Evolutionary conservation across 345 rosid genomes (phyloP), one percentile per base, ranked within the genome.

Genomic region (Populus simonii): DNA sequence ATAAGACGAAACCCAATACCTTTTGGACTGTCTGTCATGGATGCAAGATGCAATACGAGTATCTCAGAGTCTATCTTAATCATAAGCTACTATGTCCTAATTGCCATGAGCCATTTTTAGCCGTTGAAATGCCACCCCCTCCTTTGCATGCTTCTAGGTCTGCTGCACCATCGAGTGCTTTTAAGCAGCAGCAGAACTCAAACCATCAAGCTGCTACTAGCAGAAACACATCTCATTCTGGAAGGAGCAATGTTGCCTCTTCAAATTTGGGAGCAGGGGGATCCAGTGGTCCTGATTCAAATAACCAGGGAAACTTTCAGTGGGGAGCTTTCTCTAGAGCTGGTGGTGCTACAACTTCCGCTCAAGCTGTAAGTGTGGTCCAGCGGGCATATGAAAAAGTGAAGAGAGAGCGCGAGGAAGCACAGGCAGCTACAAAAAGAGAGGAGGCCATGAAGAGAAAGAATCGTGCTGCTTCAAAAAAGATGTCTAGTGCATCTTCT

Each of bases 361-460:
- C 89, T 77, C 89, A 87, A 75, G 90, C 94, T 71, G 90, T 89
- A 36, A 84, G 61, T 70, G 83, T 88, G 77, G 94, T 89, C 78
- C 92, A 87, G 73, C 86, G 85, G 75, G 87, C 88, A 57, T 84
- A 90, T 66, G 91, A 89, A 83, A 90, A 84, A 51, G 91, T 85
- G 59, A 74, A 68, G 80, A 73, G 86, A 85, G 91, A 89, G 59
- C 92, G 91, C 1, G 88, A 88, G 81, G 90, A 90, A 61, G 91
- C 91, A 11, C 87, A 86, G 78, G 85, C 85, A 70, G 85, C 85
- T 23, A 72, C 59, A 8, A 88, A 75, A 79, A 86, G 78, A 74
- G 90, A 82, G 72, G 88, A 85, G 66, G 79, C 80, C 38, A 49
- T 86, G 75, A 81, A 82, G 71, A 80, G 83, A 74, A 91, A 88